These are phyloP conservation scores for Diaporthe sp. DNA, from an alignment of 2,329 filamentous ascomycete genomes.

Conservation along the genomic window DNA sequence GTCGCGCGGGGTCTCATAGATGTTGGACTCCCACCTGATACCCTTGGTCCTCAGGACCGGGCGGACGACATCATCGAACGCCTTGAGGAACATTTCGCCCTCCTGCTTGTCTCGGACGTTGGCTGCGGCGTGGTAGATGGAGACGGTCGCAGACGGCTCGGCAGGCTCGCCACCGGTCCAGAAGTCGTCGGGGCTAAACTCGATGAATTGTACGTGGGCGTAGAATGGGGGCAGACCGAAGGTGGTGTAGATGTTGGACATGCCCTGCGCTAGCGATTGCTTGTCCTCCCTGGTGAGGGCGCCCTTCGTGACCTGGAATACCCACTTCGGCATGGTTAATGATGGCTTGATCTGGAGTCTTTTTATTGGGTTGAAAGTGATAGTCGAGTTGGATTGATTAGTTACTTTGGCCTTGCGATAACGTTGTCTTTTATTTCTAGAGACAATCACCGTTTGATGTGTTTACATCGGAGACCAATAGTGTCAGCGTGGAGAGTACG, in stretches of 20 bases:
- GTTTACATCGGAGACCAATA: neutral
- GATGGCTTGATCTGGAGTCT: neutral
- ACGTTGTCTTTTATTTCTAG: neutral
- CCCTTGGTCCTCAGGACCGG: neutral
- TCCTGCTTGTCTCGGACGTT: neutral
- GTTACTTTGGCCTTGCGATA: neutral
- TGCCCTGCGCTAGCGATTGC: neutral
- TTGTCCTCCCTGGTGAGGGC: neutral
- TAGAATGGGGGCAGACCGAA: neutral
- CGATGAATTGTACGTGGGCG: neutral
- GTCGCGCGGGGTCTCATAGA: neutral
- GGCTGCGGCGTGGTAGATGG: constrained; percentile 1
- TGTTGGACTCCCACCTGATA: neutral
- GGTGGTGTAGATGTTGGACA: neutral
- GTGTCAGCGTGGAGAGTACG: neutral
- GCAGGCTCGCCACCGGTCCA: neutral
- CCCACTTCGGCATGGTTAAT: constrained; percentile 3
- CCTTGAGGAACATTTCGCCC: neutral
- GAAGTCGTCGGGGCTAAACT: neutral
- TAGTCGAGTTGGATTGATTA: neutral
- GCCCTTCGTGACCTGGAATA: neutral
- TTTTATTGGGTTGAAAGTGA: neutral
- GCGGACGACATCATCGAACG: neutral
- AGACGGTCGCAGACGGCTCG: neutral
- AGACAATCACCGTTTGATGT: neutral